Evolutionary conservation across 371 early-diverging fungal genomes (phyloP), one percentile per base, ranked within the genome.

Genomic region (Phascolomyces articulosus): DNA sequence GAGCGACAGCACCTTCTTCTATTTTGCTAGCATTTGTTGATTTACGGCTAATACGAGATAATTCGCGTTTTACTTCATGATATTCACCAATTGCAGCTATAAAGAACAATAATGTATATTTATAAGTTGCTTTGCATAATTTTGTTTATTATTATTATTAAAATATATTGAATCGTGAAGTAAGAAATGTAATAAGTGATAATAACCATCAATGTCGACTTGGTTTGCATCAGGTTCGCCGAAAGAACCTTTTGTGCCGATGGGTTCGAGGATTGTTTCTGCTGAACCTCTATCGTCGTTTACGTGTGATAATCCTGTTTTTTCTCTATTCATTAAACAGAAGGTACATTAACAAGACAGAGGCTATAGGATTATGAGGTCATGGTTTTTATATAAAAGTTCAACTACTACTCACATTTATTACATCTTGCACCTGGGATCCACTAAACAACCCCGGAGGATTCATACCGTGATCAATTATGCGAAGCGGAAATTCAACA

Each of bases 141-240:
- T 47, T 47, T 26, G 21, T 62, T 21, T 44, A 13, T 6, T 47
- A 47, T 47, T n/a, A n/a, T n/a, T n/a, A n/a, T n/a, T n/a, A n/a
- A n/a, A n/a, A n/a, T n/a, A n/a, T 38, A 38, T 38, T 38, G 16
- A 44, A 44, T 13, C 44, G 8, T 44, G 0, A n/a, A 7, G 16
- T 4, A 7, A 44, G 16, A 13, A 44, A n/a, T 13, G 4, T 44
- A n/a, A 44, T 44, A 44, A 44, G 16, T 40, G 18, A 47, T 23
- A 26, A 62, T 56, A 41, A 55, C 62, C 74, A 38, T 82, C 74
- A 40, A 79, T 75, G 40, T 82, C 74, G 55, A 82, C 82, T 60
- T 78, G 78, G 60, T 82, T 79, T 48, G 78, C 82, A 26, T 66
- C 69, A 20, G 48, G 48, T 71, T 82, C 82, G 59, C 82, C 82